Base-by-base conservation (phyloP, 192 early-diverging fungal species). In the Phycomyces blakesleeanus region DNA sequence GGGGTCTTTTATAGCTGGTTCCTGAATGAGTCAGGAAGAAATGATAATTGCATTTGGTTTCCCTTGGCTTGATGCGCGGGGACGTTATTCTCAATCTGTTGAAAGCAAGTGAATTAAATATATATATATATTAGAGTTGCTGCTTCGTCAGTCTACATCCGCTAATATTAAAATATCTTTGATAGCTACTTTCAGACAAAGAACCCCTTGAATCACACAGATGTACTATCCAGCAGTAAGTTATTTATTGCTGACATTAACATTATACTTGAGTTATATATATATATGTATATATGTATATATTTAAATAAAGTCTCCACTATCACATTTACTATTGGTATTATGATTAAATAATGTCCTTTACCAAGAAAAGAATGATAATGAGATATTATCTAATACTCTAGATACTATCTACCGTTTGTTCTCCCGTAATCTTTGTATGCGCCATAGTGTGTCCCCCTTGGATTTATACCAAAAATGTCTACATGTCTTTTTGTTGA, bases 111-210 rank as follows among this genome's bases (percentile, higher is more conserved):
- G 18, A 47, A 41, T n/a, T n/a, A n/a, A 47, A 47, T 47, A 47
- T 47, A 3, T 47, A n/a, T 47, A 47, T 47, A 47, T 47, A 47
- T 47, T 47, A 47, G 44, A 47, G 44, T 47, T 47, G 18, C 44
- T 47, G 18, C 18, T 47, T 47, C 44, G 15, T 47, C 12, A n/a
- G 18, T 47, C 44, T 47, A 47, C 18, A 47, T 18, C 11, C 44
- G 44, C 18, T 47, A 47, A n/a, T 14, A 47, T 47, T 47, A 18
- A 47, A 47, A 47, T 47, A 47, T 12, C 15, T 47, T 18, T 47
- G 44, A 18, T 47, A 12, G 18, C 44, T 47, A n/a, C 44, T 47
- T 47, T 2, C 44, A 47, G 44, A 34, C 29, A 34, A 34, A 34
- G 29, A 34, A 34, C 29, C 29, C 29, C 29, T 34, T 34, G 29